These are phyloP conservation scores for Blastobotrys capitulatus DNA, from an alignment of 1,139 yeast species.

Conservation along the genomic window DNA sequence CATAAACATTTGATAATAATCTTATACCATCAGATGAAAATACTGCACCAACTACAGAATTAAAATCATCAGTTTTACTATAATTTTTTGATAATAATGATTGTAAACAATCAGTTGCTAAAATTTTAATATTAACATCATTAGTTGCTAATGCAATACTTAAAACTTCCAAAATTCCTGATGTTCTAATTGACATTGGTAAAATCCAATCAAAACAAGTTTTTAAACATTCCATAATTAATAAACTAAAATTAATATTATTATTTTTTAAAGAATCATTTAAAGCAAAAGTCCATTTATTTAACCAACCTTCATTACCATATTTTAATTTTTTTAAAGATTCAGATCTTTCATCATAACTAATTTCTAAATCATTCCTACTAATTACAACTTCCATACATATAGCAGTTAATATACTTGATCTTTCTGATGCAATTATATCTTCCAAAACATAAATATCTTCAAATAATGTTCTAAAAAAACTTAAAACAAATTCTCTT, in stretches of 20 bases:
- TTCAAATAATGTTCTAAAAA: slow-evolving; percentile 83
- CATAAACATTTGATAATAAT: slow-evolving; percentile 61
- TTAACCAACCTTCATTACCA: slow-evolving; percentile 81
- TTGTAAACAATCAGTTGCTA: slow-evolving; percentile 89
- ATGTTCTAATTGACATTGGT: slow-evolving; percentile 63
- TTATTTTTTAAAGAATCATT: slow-evolving; percentile 38
- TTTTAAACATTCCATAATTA: slow-evolving; percentile 75
- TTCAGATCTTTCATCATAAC: slow-evolving; percentile 65
- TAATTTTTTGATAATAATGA: slow-evolving; percentile 82
- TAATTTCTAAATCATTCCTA: slow-evolving; percentile 51
- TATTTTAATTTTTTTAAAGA: slow-evolving; percentile 36
- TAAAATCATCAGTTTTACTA: slow-evolving; percentile 63
- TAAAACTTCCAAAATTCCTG: slow-evolving; percentile 63
- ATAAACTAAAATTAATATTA: slow-evolving; percentile 45
- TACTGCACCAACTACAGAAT: slow-evolving; percentile 72
- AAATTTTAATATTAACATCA: slow-evolving; percentile 62
- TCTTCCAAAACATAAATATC: slow-evolving; percentile 92
- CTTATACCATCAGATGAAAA: slow-evolving; percentile 67
- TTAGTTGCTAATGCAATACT: slow-evolving; percentile 50
- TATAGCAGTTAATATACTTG: slow-evolving; percentile 70
- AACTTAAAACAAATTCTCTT: slow-evolving; percentile 73
- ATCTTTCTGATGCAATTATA: slow-evolving; percentile 77
- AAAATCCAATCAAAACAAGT: slow-evolving; percentile 90
- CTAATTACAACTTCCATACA: slow-evolving; percentile 82
- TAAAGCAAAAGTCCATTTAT: slow-evolving; percentile 63